Evolutionary conservation across 805 yeast genomes (phyloP).

Genomic region (Pichia rugopelliculosa): DNA sequence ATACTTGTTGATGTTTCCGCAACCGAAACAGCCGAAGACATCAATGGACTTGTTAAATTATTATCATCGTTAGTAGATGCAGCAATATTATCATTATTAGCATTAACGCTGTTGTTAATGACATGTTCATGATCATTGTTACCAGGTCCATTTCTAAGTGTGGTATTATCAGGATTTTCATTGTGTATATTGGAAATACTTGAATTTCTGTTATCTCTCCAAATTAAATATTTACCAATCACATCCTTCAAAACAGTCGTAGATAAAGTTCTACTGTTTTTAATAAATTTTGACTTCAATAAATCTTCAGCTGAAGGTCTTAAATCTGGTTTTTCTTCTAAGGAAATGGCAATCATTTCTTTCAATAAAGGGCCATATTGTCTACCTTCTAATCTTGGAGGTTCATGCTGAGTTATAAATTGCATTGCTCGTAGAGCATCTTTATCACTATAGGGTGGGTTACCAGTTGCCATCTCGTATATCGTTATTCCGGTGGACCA

Average conservation of each 20-base stretch:
- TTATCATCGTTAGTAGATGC: no score
- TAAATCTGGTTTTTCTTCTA: conserved; percentile 89
- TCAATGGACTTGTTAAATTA: background rate
- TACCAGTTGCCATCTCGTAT: conserved; percentile 92
- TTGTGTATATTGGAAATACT: background rate
- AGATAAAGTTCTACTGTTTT: conserved; percentile 50
- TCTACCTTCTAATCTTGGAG: conserved; percentile 90
- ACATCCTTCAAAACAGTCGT: conserved; percentile 63
- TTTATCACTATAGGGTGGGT: conserved; percentile 94
- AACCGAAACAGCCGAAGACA: background rate
- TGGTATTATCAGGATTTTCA: background rate
- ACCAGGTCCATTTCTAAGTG: conserved; percentile 43
- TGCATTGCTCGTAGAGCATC: conserved; percentile 95
- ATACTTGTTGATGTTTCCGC: conserved; percentile 3
- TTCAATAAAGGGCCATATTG: conserved; percentile 69
- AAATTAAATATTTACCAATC: conserved; percentile 60
- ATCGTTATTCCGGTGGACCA: conserved; percentile 97
- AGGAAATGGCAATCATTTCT: conserved; percentile 83
- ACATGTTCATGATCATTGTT: conserved; percentile 23
- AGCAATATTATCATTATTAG: background rate
- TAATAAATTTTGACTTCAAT: conserved; percentile 64
- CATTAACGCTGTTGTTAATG: conserved; percentile 1
- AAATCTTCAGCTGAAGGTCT: conserved; percentile 84
- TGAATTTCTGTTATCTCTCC: conserved; percentile 55
- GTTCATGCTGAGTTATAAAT: conserved; percentile 84